Conservation (phyloP, 1,284 basidiomycete species). For the Ceratobasidium sp. region DNA sequence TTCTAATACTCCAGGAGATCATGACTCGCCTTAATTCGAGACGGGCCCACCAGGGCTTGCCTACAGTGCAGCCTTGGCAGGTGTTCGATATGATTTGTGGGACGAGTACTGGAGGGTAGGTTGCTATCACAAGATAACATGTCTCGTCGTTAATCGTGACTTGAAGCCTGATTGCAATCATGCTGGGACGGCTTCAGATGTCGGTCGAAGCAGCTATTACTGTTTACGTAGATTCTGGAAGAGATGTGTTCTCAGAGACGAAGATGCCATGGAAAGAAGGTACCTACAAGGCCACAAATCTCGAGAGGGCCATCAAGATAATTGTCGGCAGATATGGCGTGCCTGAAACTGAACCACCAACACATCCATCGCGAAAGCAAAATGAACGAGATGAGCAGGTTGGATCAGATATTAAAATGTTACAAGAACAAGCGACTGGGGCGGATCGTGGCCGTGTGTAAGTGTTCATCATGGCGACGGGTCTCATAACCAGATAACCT, state of each 20-base stretch:
- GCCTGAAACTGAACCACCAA: neutral
- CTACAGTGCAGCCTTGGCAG: neutral
- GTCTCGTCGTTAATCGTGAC: neutral
- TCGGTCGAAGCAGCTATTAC: neutral
- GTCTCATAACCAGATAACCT: no score
- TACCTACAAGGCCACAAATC: neutral
- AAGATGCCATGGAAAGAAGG: constrained; percentile 26
- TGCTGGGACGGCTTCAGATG: constrained; percentile 56
- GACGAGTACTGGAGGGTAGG: constrained; percentile 47
- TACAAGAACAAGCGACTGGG: neutral
- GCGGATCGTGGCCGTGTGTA: neutral
- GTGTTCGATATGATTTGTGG: constrained; percentile 44
- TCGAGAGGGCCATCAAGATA: constrained; percentile 21
- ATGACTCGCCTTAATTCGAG: constrained; percentile 1
- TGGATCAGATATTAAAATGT: neutral
- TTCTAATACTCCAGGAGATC: constrained; percentile 26
- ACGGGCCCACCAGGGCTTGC: neutral
- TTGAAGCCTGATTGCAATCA: constrained; percentile 55
- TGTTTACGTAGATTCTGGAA: neutral
- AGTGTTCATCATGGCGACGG: no score
- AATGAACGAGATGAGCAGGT: neutral
- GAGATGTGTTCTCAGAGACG: constrained; percentile 9
- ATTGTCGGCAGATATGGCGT: constrained; percentile 9
- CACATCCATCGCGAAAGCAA: neutral
- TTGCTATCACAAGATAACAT: neutral